Evolutionary conservation across 306 rosid species (phyloP), one percentile per base, ranked within the genome.

Genomic region (Cotoneaster glaucophyllus): DNA sequence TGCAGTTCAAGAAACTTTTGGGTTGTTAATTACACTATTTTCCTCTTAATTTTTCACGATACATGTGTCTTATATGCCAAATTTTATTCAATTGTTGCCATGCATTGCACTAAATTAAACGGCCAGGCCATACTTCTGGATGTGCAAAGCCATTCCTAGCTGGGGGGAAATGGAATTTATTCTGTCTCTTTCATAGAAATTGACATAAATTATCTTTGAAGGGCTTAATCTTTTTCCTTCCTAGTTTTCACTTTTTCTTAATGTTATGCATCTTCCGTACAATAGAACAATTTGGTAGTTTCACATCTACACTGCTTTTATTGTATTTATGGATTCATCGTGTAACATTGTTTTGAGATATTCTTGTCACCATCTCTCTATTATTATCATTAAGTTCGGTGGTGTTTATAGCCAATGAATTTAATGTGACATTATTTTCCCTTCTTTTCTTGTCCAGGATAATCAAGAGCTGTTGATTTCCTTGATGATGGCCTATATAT

Each of bases 401-500:
- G 9, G 12, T 48, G 67, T 22, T 45, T 43, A 17, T 58, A 43
- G 11, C 32, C 54, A 15, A 9, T 57, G 54, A 58, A 22, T 37
- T 22, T 72, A 24, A 34, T 26, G 3, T 74, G 67, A 81, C 76
- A 71, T 75, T 28, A 70, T 54, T 48, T 74, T 65, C 64, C 67
- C 24, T 59, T 79, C 64, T 73, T 66, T 43, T 58, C 22, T 31
- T 66, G 73, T 81, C 78, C 84, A 92, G 98, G 97, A 90, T 67
- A 87, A 88, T 86, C 90, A 79, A 81, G 95, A 85, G 84, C 81
- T 88, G 83, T 78, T 88, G 53, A 54, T 83, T 67, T 92, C 97
- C 74, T 82, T 89, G 71, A 69, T 89, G 84, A 92, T 89, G 97
- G 80, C 90, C 34, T 90, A 89, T 87, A 85, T 92, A 78, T 92